Evolutionary conservation across 2,329 filamentous ascomycete species (phyloP).

Genomic region (Diaporthe citri): DNA sequence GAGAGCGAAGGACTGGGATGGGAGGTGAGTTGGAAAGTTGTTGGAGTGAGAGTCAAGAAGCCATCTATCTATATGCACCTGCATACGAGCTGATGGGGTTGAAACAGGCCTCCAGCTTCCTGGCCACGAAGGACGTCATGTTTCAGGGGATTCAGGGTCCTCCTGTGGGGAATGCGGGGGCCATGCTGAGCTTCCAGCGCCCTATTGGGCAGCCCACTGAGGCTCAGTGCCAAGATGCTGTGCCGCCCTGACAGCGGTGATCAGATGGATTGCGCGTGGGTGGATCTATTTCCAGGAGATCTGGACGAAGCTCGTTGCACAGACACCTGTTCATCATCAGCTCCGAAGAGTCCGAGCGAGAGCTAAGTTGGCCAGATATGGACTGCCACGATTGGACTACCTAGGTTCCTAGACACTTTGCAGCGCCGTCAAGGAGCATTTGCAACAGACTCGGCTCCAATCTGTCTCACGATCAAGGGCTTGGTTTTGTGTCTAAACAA

Average conservation of each 20-base stretch:
- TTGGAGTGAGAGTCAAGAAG: neutral
- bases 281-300: conserved; percentile 21
- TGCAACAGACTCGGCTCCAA: neutral
- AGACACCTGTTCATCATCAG: neutral
- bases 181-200: neutral
- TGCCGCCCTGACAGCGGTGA: conserved; percentile 25
- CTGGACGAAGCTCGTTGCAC: conserved; percentile 4
- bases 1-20: neutral
- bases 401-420: too few relatives aligned
- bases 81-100: conserved; percentile 27
- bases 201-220: conserved; percentile 22
- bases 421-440: neutral
- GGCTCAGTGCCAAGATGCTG: conserved; percentile 29
- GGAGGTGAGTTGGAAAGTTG: neutral
- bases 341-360: conserved; percentile 14
- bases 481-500: neutral
- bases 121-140: conserved; percentile 37
- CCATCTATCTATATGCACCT: conserved; percentile 25
- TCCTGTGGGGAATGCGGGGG: conserved; percentile 33
- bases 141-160: conserved; percentile 33
- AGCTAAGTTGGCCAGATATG: neutral
- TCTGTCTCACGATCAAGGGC: neutral
- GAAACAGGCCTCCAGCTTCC: conserved; percentile 37
- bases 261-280: conserved; percentile 14
- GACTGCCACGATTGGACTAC: neutral